Evolutionary conservation across 352 stramenopile genomes (phyloP).

Genomic region (Phytopythium cucurbitacearum): DNA sequence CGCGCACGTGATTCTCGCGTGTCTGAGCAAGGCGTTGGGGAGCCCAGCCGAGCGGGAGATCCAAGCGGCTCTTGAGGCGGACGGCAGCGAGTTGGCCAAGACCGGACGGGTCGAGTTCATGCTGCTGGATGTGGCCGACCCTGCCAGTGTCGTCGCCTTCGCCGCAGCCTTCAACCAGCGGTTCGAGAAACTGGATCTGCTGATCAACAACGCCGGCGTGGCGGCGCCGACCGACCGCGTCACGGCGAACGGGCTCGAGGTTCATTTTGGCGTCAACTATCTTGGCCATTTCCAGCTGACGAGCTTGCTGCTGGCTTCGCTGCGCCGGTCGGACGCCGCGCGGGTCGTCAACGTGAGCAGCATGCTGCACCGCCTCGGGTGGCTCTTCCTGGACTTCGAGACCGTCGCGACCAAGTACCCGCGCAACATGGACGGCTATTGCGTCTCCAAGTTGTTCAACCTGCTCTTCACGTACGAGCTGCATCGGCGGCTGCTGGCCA

Average conservation of each 20-base stretch:
- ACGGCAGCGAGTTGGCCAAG: constrained; percentile 4
- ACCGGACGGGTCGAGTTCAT: constrained; percentile 37
- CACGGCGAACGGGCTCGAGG: constrained; percentile 39
- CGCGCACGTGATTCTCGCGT: constrained; percentile 74
- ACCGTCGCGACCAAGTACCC: constrained; percentile 29
- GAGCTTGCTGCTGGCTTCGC: constrained; percentile 29
- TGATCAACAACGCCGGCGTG: constrained; percentile 79
- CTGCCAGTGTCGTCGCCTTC: constrained; percentile 41
- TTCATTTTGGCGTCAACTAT: constrained; percentile 73
- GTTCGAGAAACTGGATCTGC: constrained; percentile 43
- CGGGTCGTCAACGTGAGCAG: constrained; percentile 57
- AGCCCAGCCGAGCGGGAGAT: constrained; percentile 22
- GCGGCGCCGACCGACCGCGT: constrained; percentile 27
- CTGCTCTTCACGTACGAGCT: constrained; percentile 66
- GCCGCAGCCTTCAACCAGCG: constrained; percentile 23
- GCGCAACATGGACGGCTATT: constrained; percentile 36
- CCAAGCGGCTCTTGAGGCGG: constrained; percentile 8
- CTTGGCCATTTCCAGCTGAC: constrained; percentile 69
- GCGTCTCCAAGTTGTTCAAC: constrained; percentile 52
- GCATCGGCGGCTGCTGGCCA: constrained; percentile 28
- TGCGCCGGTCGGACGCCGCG: constrained; percentile 25
- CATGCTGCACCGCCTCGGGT: constrained; percentile 31
- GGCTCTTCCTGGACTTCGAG: constrained; percentile 29
- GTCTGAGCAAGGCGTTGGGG: constrained; percentile 33
- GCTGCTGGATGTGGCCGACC: constrained; percentile 27